Conservation (phyloP, 257 asterid species). For the Solanum tarijense region DNA sequence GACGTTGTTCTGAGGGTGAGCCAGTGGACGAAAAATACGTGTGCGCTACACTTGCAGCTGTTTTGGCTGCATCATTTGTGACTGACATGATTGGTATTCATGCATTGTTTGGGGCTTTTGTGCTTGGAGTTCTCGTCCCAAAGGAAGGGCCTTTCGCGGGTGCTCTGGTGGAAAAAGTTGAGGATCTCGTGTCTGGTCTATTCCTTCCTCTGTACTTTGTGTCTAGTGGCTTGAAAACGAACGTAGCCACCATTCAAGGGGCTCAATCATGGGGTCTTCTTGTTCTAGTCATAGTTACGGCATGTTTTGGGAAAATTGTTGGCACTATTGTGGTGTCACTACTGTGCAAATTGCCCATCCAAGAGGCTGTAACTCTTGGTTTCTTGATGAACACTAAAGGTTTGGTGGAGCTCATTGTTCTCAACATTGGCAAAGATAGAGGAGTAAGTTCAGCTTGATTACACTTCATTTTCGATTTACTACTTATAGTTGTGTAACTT, state of each 20-base stretch:
- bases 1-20: slow-evolving; percentile 54
- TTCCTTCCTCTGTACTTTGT: slow-evolving; percentile 77
- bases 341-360: slow-evolving; percentile 36
- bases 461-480: not conserved
- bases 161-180: slow-evolving; percentile 72
- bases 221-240: slow-evolving; percentile 73
- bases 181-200: slow-evolving; percentile 75
- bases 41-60: slow-evolving; percentile 51
- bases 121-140: slow-evolving; percentile 66
- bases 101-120: slow-evolving; percentile 82
- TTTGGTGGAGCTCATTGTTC: slow-evolving; percentile 80
- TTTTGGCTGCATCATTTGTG: slow-evolving; percentile 55
- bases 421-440: slow-evolving; percentile 71
- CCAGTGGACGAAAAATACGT: slow-evolving; percentile 57
- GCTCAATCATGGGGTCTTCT: slow-evolving; percentile 77
- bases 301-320: slow-evolving; percentile 67
- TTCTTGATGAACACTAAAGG: slow-evolving; percentile 78
- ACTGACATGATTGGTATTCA: slow-evolving; percentile 76
- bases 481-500: not conserved
- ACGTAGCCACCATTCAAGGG: slow-evolving; percentile 68
- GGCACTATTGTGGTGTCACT: slow-evolving; percentile 56
- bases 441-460: slow-evolving; percentile 29
- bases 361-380: slow-evolving; percentile 66
- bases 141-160: slow-evolving; percentile 77
- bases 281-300: slow-evolving; percentile 48